Conservation (phyloP, 1,284 basidiomycete genomes). For the Leccinum subspadiceum region DNA sequence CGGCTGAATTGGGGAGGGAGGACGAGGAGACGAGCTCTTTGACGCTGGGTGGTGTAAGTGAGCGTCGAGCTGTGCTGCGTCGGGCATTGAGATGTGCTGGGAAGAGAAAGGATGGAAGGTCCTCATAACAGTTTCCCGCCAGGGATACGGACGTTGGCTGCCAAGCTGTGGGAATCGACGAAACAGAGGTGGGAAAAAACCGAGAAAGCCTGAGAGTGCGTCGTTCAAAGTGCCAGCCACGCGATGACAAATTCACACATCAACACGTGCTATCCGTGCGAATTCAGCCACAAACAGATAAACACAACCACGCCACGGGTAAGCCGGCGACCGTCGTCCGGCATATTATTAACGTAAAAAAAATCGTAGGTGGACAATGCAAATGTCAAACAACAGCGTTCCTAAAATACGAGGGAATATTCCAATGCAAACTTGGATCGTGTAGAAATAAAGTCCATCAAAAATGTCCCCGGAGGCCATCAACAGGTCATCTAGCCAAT, state of each 20-base stretch:
- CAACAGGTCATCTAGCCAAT: conserved; percentile 21
- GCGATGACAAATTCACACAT: conserved; percentile 30
- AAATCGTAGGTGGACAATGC: neutral
- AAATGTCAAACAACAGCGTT: conserved; percentile 7
- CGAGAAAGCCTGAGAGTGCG: conserved; percentile 31
- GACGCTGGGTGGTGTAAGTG: conserved; percentile 36
- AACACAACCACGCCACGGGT: neutral
- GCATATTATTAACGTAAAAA: conserved; percentile 21
- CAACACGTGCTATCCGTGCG: conserved; percentile 34
- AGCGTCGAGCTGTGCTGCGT: conserved; percentile 38
- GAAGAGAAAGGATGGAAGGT: conserved; percentile 42
- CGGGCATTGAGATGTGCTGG: conserved; percentile 44
- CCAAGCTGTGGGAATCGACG: conserved; percentile 38
- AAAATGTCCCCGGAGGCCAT: conserved; percentile 17
- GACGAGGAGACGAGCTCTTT: conserved; percentile 38
- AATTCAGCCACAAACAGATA: conserved; percentile 21
- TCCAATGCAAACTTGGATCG: conserved; percentile 19
- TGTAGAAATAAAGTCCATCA: conserved; percentile 22
- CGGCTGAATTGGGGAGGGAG: conserved; percentile 38
- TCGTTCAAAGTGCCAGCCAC: conserved; percentile 16
- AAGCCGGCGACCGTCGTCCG: neutral
- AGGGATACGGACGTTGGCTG: conserved; percentile 40
- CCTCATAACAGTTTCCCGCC: conserved; percentile 41
- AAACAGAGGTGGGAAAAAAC: conserved; percentile 39
- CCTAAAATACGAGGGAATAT: conserved; percentile 15